Base-by-base conservation (phyloP, 108 stramenopile species). In the Seminavis robusta region DNA sequence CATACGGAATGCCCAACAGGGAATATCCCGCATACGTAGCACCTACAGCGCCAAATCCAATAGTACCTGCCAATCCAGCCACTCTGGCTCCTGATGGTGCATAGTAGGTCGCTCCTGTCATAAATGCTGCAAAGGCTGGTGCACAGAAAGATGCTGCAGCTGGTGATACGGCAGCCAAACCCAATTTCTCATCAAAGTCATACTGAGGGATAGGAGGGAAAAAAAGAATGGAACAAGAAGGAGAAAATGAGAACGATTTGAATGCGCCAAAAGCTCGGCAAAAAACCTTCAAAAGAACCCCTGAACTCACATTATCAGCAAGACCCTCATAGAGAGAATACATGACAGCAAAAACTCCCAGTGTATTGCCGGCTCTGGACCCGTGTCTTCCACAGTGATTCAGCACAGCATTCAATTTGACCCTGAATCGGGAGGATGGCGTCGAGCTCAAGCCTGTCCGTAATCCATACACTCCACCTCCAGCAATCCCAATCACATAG, bases 371-470 rank as follows among this genome's bases (percentile, higher is more conserved):
- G 9, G 71, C 65, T 20, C 70, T 66, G 59, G 74, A 76, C 40
- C 87, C 92, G 67, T 87, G 80, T 43, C 86, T 59, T 27, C 87
- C 85, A 39, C 81, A 83, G 58, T 90, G 86, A 73, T 93, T 93
- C 63, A 93, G 63, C 8, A 93, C 74, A 25, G 78, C 74, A 67
- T 93, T 93, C 41, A 93, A 47, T 56, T 90, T 80, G 21, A 93
- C 92, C 64, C 79, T 80, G 69, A 84, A 80, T 59, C 87, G 65
- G 19, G 67, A 70, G 20, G 62, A 69, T 1, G 88, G 92, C 20
- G 87, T 87, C 48, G 79, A 63, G 46, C 48, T 47, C 61, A 93
- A 59, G 11, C 92, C 92, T 53, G 81, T 76, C 40, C 69, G 73
- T 23, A 93, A 52, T 9, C 92, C 92, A 50, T 89, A 88, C 1